Evolutionary conservation across 805 yeast genomes (phyloP).

Genomic region (Candida caryicola): DNA sequence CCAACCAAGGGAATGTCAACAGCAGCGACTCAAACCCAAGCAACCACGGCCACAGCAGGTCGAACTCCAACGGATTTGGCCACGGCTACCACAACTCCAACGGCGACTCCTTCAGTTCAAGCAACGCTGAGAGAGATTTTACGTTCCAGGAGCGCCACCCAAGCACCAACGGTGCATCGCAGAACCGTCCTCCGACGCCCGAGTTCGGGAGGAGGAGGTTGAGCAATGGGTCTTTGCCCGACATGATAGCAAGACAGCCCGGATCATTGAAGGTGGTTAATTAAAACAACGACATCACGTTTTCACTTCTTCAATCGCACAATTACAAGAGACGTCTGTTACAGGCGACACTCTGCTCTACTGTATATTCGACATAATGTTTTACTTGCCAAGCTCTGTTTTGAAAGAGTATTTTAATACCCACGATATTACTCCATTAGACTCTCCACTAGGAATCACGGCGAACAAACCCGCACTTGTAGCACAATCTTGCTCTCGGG

Average conservation of each 20-base stretch:
- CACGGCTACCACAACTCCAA: slow-evolving; percentile 2
- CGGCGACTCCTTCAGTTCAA: slow-evolving; percentile 6
- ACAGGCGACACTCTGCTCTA: no score
- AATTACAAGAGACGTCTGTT: no score
- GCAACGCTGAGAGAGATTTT: slow-evolving; percentile 11
- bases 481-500: background rate
- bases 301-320: background rate
- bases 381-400: background rate
- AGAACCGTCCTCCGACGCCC: slow-evolving; percentile 10
- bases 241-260: slow-evolving; percentile 42
- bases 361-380: background rate
- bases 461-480: no score
- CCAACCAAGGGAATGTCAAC: slow-evolving; percentile 2
- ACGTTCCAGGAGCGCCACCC: slow-evolving; percentile 6
- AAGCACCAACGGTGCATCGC: background rate
- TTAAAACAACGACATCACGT: slow-evolving; percentile 7
- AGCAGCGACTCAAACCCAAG: slow-evolving; percentile 7
- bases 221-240: slow-evolving; percentile 56
- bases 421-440: no score
- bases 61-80: slow-evolving; percentile 9
- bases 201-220: slow-evolving; percentile 48
- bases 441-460: no score
- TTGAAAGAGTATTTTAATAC: background rate
- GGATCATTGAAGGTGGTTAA: slow-evolving; percentile 54
- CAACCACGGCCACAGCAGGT: slow-evolving; percentile 11